These are phyloP conservation scores for Nakazawaea populi DNA, from an alignment of 805 yeast genomes.

Conservation along the genomic window DNA sequence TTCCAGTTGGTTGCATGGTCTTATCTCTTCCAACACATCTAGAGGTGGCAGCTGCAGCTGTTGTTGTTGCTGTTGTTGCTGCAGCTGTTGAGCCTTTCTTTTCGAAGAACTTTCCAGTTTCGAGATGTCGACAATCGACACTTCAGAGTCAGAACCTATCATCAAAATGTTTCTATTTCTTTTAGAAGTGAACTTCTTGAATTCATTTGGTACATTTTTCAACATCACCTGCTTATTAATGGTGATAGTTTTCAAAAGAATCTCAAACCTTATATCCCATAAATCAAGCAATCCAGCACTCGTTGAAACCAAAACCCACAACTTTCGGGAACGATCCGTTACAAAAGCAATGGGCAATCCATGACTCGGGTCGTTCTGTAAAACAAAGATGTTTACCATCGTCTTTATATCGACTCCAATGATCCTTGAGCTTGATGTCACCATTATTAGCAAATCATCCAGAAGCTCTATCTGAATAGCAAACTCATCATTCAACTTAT, in stretches of 20 bases:
- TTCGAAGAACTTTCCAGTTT: slow-evolving; percentile 43
- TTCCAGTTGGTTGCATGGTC: slow-evolving; percentile 4
- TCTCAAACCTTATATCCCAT: slow-evolving; percentile 74
- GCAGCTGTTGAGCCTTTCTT: neutral
- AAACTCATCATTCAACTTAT: slow-evolving; percentile 29
- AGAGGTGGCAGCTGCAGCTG: neutral
- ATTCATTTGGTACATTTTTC: slow-evolving; percentile 34
- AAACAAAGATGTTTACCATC: slow-evolving; percentile 34
- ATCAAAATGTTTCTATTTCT: slow-evolving; percentile 45
- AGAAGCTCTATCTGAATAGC: slow-evolving; percentile 39
- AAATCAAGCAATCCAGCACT: slow-evolving; percentile 64
- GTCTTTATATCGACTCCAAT: slow-evolving; percentile 52
- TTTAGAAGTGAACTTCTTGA: slow-evolving; percentile 23
- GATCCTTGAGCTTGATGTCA: slow-evolving; percentile 49
- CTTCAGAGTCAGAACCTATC: slow-evolving; percentile 54
- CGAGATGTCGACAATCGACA: slow-evolving; percentile 74
- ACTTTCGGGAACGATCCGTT: slow-evolving; percentile 38
- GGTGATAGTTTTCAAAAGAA: slow-evolving; percentile 57
- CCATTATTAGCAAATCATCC: slow-evolving; percentile 34
- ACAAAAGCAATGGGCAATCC: slow-evolving; percentile 64
- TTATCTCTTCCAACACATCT: slow-evolving; percentile 17
- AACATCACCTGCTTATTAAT: slow-evolving; percentile 38
- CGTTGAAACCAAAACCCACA: slow-evolving; percentile 76
- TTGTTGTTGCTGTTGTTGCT: neutral
- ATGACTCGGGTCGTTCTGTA: slow-evolving; percentile 53